These are phyloP conservation scores for Cerrena zonata DNA, from an alignment of 1,284 basidiomycete genomes.

Conservation along the genomic window DNA sequence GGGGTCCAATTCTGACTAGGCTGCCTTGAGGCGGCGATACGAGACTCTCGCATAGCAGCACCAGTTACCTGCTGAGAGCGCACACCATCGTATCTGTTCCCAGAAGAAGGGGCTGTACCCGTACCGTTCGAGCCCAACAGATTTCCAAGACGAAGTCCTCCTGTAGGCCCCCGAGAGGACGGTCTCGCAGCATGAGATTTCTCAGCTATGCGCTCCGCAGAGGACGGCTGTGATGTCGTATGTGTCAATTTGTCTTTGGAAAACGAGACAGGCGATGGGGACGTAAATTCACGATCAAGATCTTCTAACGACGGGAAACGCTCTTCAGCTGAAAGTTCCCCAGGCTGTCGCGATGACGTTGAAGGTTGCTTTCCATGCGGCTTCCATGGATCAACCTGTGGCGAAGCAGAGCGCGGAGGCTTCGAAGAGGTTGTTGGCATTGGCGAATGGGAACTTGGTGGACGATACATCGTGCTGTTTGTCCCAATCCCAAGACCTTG, in stretches of 20 bases:
- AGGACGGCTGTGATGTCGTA: slow-evolving; percentile 10
- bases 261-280: slow-evolving; percentile 17
- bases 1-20: not conserved
- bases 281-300: slow-evolving; percentile 57
- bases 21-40: slow-evolving; percentile 18
- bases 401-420: slow-evolving; percentile 21
- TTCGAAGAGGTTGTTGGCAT: slow-evolving; percentile 38
- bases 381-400: slow-evolving; percentile 18
- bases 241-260: slow-evolving; percentile 8
- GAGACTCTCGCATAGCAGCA: slow-evolving; percentile 44
- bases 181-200: slow-evolving; percentile 5
- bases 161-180: slow-evolving; percentile 5
- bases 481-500: slow-evolving; percentile 19
- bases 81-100: slow-evolving; percentile 20
- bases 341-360: slow-evolving; percentile 20
- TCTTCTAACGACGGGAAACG: slow-evolving; percentile 76
- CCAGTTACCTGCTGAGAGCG: slow-evolving; percentile 53
- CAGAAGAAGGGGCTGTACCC: slow-evolving; percentile 2
- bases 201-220: slow-evolving; percentile 11
- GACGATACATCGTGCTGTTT: slow-evolving; percentile 25
- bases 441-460: slow-evolving; percentile 41
- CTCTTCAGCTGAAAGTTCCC: slow-evolving; percentile 51
- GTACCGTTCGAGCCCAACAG: slow-evolving; percentile 7
- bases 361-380: slow-evolving; percentile 16
- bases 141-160: slow-evolving; percentile 5